These are phyloP conservation scores for Gymnopilus junonius DNA, from an alignment of 768 basidiomycete genomes.

Conservation along the genomic window DNA sequence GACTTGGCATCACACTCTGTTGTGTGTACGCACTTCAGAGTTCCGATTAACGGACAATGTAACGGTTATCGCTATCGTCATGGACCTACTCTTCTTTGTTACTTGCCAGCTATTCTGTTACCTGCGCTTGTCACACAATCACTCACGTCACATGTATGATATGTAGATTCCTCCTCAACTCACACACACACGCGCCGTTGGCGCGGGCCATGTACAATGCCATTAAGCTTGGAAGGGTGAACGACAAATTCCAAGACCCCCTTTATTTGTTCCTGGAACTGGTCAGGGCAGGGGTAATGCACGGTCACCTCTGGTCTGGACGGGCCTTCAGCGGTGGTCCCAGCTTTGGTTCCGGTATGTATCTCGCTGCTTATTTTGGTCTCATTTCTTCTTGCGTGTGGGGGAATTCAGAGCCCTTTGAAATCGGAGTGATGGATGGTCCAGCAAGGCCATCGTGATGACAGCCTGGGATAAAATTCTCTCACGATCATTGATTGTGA, in stretches of 20 bases:
- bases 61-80: slow-evolving; percentile 1
- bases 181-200: slow-evolving; percentile 87
- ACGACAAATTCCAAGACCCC: slow-evolving; percentile 99
- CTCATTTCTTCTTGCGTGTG: slow-evolving; percentile 7
- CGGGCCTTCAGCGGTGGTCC: slow-evolving; percentile 93
- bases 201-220: slow-evolving; percentile 92
- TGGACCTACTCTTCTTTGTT: neutral
- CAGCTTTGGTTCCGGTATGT: slow-evolving; percentile 87
- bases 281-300: slow-evolving; percentile 95
- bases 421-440: slow-evolving; percentile 8
- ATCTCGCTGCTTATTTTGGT: slow-evolving; percentile 3
- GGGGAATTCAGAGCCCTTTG: slow-evolving; percentile 4
- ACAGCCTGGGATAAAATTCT: slow-evolving; percentile 4
- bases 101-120: neutral
- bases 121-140: neutral
- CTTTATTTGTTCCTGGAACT: slow-evolving; percentile 95
- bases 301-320: slow-evolving; percentile 89
- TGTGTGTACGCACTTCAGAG: slow-evolving; percentile 2
- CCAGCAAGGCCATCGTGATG: slow-evolving; percentile 4
- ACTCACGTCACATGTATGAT: slow-evolving; percentile 3
- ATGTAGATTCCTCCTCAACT: slow-evolving; percentile 84
- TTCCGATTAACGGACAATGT: slow-evolving; percentile 4
- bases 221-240: slow-evolving; percentile 76
- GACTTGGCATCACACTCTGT: neutral
- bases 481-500: slow-evolving; percentile 32